Evolutionary conservation across 345 rosid genomes (phyloP).

Genomic region (Eucalyptus albens): DNA sequence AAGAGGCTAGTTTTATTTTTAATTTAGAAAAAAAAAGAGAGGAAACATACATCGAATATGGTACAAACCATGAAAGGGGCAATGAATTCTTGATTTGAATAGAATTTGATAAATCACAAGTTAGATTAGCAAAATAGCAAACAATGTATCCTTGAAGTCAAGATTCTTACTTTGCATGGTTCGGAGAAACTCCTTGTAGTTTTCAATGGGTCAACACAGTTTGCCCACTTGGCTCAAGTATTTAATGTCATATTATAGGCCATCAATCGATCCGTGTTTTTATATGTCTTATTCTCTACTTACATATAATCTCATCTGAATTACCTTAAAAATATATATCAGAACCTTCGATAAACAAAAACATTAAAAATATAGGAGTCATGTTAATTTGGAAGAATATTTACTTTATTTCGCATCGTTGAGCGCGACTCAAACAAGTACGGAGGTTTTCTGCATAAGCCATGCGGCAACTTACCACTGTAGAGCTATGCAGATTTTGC

Average conservation of each 20-base stretch:
- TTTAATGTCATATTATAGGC: constrained; percentile 25
- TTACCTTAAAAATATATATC: neutral
- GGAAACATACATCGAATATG: neutral
- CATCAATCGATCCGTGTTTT: constrained; percentile 16
- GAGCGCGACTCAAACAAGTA: fast-evolving
- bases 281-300: neutral
- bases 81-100: neutral
- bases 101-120: neutral
- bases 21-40: no score
- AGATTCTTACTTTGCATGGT: constrained; percentile 7
- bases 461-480: no score
- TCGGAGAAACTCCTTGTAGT: constrained; percentile 29
- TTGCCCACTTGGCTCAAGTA: constrained; percentile 33
- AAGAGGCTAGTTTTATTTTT: neutral
- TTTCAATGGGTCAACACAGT: constrained; percentile 8
- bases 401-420: no score
- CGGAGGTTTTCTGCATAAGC: neutral
- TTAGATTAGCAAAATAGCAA: neutral
- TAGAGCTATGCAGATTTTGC: neutral
- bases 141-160: neutral
- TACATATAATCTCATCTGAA: constrained; percentile 20
- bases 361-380: neutral
- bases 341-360: neutral
- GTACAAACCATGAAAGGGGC: neutral
- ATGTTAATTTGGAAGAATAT: neutral